These are phyloP conservation scores for Zygnema cylindricum DNA, from an alignment of 139 green algal genomes.

Conservation along the genomic window DNA sequence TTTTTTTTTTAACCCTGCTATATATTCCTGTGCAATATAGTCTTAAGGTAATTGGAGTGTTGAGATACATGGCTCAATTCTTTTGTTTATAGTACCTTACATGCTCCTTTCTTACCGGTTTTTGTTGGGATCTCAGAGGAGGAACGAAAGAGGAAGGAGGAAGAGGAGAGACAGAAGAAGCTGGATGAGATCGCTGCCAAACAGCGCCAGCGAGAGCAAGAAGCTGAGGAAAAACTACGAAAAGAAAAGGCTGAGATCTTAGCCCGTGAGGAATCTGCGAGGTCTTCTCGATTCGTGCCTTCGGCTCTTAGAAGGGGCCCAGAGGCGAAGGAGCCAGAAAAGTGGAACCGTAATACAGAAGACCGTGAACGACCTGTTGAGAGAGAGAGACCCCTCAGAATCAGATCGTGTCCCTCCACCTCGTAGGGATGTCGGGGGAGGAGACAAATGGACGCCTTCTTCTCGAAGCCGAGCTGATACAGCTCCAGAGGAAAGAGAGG, in stretches of 20 bases:
- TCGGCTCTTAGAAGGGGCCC: neutral
- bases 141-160: slow-evolving; percentile 61
- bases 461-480: too few species aligned
- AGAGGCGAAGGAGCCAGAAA: neutral
- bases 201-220: slow-evolving; percentile 55
- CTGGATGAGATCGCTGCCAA: slow-evolving; percentile 62
- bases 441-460: neutral
- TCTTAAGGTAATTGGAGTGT: neutral
- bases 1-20: neutral
- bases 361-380: neutral
- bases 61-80: neutral
- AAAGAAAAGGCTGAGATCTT: slow-evolving; percentile 27
- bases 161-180: slow-evolving; percentile 61
- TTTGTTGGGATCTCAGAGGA: slow-evolving; percentile 56
- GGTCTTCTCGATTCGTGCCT: neutral
- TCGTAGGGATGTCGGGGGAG: neutral
- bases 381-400: neutral
- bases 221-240: slow-evolving; percentile 44
- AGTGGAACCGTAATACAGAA: neutral
- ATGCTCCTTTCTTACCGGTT: neutral
- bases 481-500: too few species aligned
- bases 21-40: slow-evolving; percentile 6
- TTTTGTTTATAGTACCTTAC: neutral
- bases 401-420: neutral
- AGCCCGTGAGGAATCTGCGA: neutral